Evolutionary conservation across 441 rosid species (phyloP).

Genomic region (Pelargonium citronellum): DNA sequence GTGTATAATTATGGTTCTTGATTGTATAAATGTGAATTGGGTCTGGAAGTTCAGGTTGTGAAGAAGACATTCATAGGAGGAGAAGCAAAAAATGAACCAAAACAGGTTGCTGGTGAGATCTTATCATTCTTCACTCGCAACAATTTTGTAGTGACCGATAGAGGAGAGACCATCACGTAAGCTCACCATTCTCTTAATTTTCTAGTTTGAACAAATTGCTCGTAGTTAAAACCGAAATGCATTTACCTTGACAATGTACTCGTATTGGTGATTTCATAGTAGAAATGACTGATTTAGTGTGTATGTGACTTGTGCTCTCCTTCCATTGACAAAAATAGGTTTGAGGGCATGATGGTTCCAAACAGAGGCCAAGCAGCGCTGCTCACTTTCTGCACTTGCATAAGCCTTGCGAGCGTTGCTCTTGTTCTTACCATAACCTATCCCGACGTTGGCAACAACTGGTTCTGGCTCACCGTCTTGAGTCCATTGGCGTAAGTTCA

Average conservation of each 20-base stretch:
- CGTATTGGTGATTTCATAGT: background rate
- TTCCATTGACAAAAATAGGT: conserved; percentile 26
- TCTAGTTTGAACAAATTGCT: background rate
- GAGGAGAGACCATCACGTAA: conserved; percentile 93
- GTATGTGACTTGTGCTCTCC: background rate
- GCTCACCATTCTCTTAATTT: conserved; percentile 13
- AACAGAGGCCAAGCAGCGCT: conserved; percentile 87
- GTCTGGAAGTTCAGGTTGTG: conserved; percentile 53
- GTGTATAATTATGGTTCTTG: background rate
- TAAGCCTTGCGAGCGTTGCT: conserved; percentile 79
- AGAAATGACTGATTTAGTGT: background rate
- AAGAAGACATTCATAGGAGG: conserved; percentile 56
- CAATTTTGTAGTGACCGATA: conserved; percentile 63
- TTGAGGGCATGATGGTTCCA: conserved; percentile 83
- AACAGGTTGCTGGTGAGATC: conserved; percentile 76
- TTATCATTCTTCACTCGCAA: conserved; percentile 79
- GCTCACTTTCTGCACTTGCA: conserved; percentile 86
- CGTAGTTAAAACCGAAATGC: background rate
- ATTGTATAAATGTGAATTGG: background rate
- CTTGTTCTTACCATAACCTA: conserved; percentile 74
- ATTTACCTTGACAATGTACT: background rate
- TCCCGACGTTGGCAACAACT: conserved; percentile 78
- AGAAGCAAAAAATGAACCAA: conserved; percentile 51
- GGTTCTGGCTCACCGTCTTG: conserved; percentile 68
- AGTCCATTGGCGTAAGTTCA: conserved; percentile 81